Conservation (phyloP, 2,329 filamentous ascomycete genomes). For the Epicoccum sorghinum region DNA sequence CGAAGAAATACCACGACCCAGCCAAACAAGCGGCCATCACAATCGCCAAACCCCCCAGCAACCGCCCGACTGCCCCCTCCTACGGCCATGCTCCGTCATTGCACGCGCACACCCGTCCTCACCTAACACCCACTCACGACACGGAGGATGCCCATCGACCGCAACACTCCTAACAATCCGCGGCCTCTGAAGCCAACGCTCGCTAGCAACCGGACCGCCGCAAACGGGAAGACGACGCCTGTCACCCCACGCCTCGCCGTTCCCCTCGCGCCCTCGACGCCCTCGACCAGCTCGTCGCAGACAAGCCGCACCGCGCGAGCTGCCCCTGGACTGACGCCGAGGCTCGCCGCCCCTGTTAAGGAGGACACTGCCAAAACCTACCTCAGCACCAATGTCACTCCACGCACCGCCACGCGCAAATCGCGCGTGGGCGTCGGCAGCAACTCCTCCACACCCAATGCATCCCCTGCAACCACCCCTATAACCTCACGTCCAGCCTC, state of each 20-base stretch:
- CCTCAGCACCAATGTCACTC: conserved; percentile 74
- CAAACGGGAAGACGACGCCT: conserved; percentile 55
- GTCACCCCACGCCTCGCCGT: conserved; percentile 67
- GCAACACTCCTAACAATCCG: conserved; percentile 56
- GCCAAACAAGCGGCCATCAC: conserved; percentile 26
- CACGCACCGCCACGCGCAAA: conserved; percentile 76
- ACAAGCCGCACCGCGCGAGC: conserved; percentile 34
- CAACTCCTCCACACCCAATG: conserved; percentile 68
- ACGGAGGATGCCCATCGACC: conserved; percentile 48
- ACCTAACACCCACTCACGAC: conserved; percentile 18
- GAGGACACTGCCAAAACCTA: conserved; percentile 63
- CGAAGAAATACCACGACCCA: conserved; percentile 9
- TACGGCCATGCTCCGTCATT: conserved; percentile 38
- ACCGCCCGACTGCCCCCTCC: conserved; percentile 31
- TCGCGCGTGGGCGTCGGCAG: conserved; percentile 69
- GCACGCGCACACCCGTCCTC: conserved; percentile 22
- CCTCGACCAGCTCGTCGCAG: conserved; percentile 32
- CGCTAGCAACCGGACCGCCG: conserved; percentile 61
- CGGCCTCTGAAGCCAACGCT: conserved; percentile 73
- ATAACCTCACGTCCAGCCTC: conserved; percentile 43
- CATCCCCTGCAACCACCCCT: conserved; percentile 59
- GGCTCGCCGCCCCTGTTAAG: conserved; percentile 42
- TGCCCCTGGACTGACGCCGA: conserved; percentile 35
- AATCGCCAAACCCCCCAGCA: conserved; percentile 28
- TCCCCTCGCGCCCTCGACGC: conserved; percentile 47